Evolutionary conservation across 78 protist species (phyloP), one percentile per base, ranked within the genome.

Genomic region (Dictyostelium brefeldianum): DNA sequence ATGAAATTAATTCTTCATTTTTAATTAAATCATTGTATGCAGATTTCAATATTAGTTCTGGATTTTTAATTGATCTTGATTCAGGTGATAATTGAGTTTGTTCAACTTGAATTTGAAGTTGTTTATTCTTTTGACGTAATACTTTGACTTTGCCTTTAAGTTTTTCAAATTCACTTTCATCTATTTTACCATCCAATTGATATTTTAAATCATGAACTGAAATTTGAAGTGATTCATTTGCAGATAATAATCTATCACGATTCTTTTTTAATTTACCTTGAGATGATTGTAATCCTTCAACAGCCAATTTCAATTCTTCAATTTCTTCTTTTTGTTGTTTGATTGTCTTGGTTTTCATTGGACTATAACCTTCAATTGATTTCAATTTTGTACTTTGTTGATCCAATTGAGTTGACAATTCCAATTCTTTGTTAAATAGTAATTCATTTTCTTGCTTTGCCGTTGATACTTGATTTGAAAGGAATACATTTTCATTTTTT

Each of bases 1-100:
- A 22, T 5, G 64, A 62, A 1, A 87, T 31, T 17, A 87, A n/a
- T 54, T 87, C 84, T 51, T 87, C 93, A 29, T 87, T 87, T 78
- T n/a, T 64, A 15, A 87, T 64, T 47, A 87, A 14, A 29, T 87
- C 93, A 15, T 87, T 77, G 56, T 75, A 87, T 0, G 93, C 93
- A 1, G 93, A 70, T 77, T 77, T 87, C 14, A 87, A 22, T 1
- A 87, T 64, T 1, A 62, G 4, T 25, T 57, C 83, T 0, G 93
- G 84, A 9, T 87, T 62, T 54, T 78, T 78, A 6, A 56, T 29
- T 17, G 46, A 7, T 31, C 67, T 12, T 48, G 93, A n/a, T 18
- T 62, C 73, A 0, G 87, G 51, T 15, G 77, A 62, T 36, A n/a
- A 5, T 29, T 27, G 77, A 14, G 27, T 50, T 67, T 51, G 90